Percentiles rank a stretch among this genome's conserved stretches.
These are phyloP conservation scores for Penicillium salamii DNA, from an alignment of 495 filamentous ascomycete species.

Conservation along the genomic window DNA sequence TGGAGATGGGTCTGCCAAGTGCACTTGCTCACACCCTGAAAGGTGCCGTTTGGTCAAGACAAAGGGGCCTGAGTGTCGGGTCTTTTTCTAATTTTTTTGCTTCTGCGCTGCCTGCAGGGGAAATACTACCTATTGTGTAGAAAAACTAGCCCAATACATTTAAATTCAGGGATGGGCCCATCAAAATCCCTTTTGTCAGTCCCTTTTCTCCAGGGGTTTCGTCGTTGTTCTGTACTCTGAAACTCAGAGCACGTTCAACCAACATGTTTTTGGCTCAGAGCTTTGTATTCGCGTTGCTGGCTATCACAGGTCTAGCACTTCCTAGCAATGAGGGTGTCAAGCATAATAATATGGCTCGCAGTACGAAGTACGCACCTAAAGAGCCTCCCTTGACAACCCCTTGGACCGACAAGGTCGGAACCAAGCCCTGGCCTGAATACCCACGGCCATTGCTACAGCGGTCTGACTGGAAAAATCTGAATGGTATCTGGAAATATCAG, in stretches of 20 bases:
- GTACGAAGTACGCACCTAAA: conserved; percentile 25
- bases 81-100: conserved; percentile 1
- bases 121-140: conserved; percentile 2
- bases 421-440: conserved; percentile 64
- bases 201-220: neutral
- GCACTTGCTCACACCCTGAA: conserved; percentile 2
- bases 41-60: conserved; percentile 3
- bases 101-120: neutral
- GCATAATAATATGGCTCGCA: conserved; percentile 10
- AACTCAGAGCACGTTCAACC: neutral
- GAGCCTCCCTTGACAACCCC: conserved; percentile 53
- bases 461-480: conserved; percentile 58
- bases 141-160: neutral
- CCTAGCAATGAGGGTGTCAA: conserved; percentile 4
- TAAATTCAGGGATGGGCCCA: conserved; percentile 12
- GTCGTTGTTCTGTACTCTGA: neutral
- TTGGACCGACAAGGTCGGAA: conserved; percentile 62
- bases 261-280: conserved; percentile 17
- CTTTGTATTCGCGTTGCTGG: conserved; percentile 14
- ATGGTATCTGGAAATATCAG: conserved; percentile 66
- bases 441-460: conserved; percentile 60
- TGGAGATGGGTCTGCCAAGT: conserved; percentile 16
- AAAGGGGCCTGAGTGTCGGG: conserved; percentile 10
- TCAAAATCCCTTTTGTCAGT: neutral
- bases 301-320: conserved; percentile 12